Conservation (phyloP, 768 basidiomycete genomes). For the Kwoniella sp. region DNA sequence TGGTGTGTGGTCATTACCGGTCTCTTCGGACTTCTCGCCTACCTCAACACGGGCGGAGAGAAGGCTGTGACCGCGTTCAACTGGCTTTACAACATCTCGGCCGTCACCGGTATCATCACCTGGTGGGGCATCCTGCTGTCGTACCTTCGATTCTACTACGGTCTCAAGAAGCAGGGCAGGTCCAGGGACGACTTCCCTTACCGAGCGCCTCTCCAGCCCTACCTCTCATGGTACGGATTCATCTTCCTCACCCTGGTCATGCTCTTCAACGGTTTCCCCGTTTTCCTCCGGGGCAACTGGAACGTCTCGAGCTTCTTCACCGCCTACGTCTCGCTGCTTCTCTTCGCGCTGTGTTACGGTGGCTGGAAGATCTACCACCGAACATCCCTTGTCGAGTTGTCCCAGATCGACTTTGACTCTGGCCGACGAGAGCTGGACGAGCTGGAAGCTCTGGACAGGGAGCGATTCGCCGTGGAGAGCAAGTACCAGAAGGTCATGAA, state of each 20-base stretch:
- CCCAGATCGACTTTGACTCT: constrained; percentile 49
- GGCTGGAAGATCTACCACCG: constrained; percentile 50
- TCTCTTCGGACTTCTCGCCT: constrained; percentile 34
- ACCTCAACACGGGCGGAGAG: constrained; percentile 41
- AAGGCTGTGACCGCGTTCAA: constrained; percentile 35
- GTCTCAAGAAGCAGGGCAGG: constrained; percentile 48
- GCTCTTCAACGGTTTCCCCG: constrained; percentile 44
- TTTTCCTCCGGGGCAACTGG: constrained; percentile 52
- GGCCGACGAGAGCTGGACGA: constrained; percentile 49
- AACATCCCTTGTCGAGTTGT: constrained; percentile 39
- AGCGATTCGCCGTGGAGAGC: constrained; percentile 25
- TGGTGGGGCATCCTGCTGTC: constrained; percentile 46
- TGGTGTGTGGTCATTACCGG: constrained; percentile 36
- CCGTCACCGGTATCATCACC: constrained; percentile 50
- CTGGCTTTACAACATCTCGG: constrained; percentile 48
- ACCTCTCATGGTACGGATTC: constrained; percentile 44
- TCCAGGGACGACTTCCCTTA: constrained; percentile 47
- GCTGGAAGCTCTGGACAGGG: constrained; percentile 38
- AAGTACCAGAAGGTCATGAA: constrained; percentile 32
- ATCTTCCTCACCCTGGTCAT: constrained; percentile 46
- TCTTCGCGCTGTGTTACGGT: constrained; percentile 47
- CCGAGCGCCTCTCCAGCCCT: constrained; percentile 50
- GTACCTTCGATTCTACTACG: constrained; percentile 47
- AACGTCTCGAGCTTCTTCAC: constrained; percentile 46
- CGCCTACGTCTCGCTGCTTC: constrained; percentile 49